These are phyloP conservation scores for Diaporthe destruens DNA, from an alignment of 2,329 filamentous ascomycete species.

Conservation along the genomic window DNA sequence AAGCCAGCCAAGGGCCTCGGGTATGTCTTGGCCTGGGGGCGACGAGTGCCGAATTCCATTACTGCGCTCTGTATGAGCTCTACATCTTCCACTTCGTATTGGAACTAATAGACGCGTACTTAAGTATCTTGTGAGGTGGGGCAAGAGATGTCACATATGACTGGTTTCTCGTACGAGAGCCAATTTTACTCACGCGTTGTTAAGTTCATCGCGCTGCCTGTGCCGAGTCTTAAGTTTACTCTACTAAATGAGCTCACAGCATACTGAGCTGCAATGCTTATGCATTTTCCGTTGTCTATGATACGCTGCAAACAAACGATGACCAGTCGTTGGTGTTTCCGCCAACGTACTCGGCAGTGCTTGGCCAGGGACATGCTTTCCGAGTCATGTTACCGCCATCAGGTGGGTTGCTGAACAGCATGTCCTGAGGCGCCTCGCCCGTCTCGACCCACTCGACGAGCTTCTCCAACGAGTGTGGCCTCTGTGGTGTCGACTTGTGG, in stretches of 20 bases:
- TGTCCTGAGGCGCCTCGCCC: neutral
- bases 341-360: neutral
- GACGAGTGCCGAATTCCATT: neutral
- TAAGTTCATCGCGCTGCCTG: neutral
- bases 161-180: neutral
- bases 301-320: neutral
- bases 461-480: slow-evolving; percentile 14
- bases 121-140: neutral
- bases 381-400: slow-evolving; percentile 12
- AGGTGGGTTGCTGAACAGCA: slow-evolving; percentile 10
- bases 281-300: neutral
- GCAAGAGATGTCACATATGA: neutral
- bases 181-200: neutral
- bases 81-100: too few species aligned
- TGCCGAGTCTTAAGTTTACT: neutral
- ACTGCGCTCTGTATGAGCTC: neutral
- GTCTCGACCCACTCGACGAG: slow-evolving; percentile 28
- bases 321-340: slow-evolving; percentile 15
- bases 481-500: slow-evolving; percentile 15
- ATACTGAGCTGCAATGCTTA: neutral
- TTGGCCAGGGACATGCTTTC: slow-evolving; percentile 18
- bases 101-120: neutral
- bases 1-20: neutral
- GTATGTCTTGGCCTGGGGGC: neutral
- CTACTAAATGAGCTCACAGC: neutral